Base-by-base conservation (phyloP, 2,329 filamentous ascomycete species). In the Pseudogymnoascus sp. region DNA sequence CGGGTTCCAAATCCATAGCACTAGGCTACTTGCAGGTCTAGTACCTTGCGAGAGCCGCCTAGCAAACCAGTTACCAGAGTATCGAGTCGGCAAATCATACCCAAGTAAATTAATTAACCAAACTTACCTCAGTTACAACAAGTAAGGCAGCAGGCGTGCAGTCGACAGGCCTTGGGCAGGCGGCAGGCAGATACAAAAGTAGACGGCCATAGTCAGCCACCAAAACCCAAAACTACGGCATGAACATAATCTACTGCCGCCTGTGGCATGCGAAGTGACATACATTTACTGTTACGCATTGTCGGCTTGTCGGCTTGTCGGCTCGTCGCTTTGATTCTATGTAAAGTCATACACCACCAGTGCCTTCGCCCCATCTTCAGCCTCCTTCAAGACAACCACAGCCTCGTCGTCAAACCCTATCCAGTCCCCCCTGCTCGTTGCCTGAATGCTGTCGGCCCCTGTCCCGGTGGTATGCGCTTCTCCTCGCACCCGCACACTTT, bases 361-460 rank as follows among this genome's bases (percentile, higher is more conserved):
- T 39, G 83, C 78, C 69, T 88, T 84, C 43, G 78, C 78, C 11
- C 85, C 84, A 31, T 78, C 72, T 23, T 67, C 63, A 68, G 78
- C 79, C 70, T 88, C 85, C 61, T 83, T 81, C 64, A 89, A 74
- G 49, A 90, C 78, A 65, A 90, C 81, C 11, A 90, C 85, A 66
- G 85, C 83, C 71, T 90, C 86, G 58, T 90, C 87, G 70, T 90
- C 86, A 71, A 90, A 91, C 0, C 85, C 86, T 14, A 90, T 78
- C 79, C 84, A 88, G 11, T 81, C 80, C 65, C 79, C 74, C 39
- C 77, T 80, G 4, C 80, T 31, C 10, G n/a, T 23, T 37, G 61
- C n/a, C 31, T 55, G 45, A 19, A 19, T 33, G 11, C 60, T 16
- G n/a, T 29, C 33, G 26, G 37, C 52, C 12, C 55, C 38, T 14